Percentiles rank a stretch among this genome's conserved stretches.
Conservation (phyloP, 2,329 filamentous ascomycete genomes). For the Neonectria sp. region DNA sequence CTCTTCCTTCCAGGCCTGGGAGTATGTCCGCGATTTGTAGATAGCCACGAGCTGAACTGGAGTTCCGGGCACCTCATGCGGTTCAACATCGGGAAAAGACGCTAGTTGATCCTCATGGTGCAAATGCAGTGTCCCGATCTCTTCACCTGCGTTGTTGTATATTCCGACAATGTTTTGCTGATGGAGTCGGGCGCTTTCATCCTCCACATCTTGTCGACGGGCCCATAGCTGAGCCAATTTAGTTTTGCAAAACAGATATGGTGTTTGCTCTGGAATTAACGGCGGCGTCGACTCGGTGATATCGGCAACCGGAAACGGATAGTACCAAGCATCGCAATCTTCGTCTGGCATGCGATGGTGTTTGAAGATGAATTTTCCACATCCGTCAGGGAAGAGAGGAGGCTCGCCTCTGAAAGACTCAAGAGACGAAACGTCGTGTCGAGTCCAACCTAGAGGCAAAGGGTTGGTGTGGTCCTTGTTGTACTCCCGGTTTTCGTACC, state of each 20-base stretch:
- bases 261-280: slow-evolving; percentile 29
- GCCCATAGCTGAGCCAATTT: not conserved
- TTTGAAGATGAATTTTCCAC: slow-evolving; percentile 7
- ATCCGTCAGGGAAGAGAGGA: slow-evolving; percentile 9
- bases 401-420: not conserved
- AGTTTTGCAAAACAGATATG: slow-evolving; percentile 27
- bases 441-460: slow-evolving; percentile 17
- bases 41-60: slow-evolving; percentile 17
- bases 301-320: slow-evolving; percentile 18
- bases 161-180: not conserved
- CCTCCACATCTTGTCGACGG: not conserved
- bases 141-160: not conserved
- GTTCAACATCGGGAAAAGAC: not conserved
- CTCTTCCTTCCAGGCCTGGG: not conserved
- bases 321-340: slow-evolving; percentile 4
- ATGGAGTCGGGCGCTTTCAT: not conserved
- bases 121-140: slow-evolving; percentile 10
- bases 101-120: slow-evolving; percentile 1
- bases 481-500: slow-evolving; percentile 19
- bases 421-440: slow-evolving; percentile 4
- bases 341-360: not conserved
- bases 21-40: slow-evolving; percentile 1
- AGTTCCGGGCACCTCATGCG: not conserved
- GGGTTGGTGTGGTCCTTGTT: slow-evolving; percentile 22
- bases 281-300: slow-evolving; percentile 20